A percentile compares a stretch with the other conserved stretches of the same genome.
phyloP scores from a whole-genome alignment of 1,284 basidiomycete genomes.

The Leccinum pallidistipes region DNA sequence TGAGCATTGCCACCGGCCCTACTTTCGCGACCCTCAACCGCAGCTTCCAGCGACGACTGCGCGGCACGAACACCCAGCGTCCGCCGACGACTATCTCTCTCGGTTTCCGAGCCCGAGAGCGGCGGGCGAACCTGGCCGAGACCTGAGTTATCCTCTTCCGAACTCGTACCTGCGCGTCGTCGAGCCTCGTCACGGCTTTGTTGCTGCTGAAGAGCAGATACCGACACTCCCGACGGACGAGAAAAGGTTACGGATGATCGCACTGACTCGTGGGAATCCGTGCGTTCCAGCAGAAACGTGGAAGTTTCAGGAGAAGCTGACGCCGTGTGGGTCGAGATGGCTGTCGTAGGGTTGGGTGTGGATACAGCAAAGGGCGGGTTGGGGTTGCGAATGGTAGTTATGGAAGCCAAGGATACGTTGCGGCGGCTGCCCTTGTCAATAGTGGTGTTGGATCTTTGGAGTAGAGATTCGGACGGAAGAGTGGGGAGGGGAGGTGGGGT shows the following conservation, averaged over 20 bases:
- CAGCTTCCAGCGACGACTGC: constrained; percentile 47
- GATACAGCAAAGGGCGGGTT: constrained; percentile 46
- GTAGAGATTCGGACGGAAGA: constrained; percentile 55
- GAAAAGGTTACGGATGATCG: constrained; percentile 58
- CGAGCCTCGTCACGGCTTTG: constrained; percentile 44
- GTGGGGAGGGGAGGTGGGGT: constrained; percentile 60
- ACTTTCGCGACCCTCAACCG: constrained; percentile 30
- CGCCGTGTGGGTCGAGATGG: constrained; percentile 64
- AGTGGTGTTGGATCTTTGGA: constrained; percentile 34
- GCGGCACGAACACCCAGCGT: constrained; percentile 41
- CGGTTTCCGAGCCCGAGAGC: constrained; percentile 55
- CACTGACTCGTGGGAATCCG: constrained; percentile 45
- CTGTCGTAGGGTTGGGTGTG: constrained; percentile 63
- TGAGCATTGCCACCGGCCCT: constrained; percentile 30
- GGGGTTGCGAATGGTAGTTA: constrained; percentile 52
- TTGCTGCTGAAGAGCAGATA: constrained; percentile 56
- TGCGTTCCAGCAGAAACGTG: constrained; percentile 44
- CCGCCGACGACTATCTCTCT: constrained; percentile 45
- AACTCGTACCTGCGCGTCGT: constrained; percentile 35
- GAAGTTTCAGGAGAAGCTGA: constrained; percentile 45
- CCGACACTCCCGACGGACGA: constrained; percentile 54
- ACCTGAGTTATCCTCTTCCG: constrained; percentile 28
- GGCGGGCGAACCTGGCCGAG: constrained; percentile 31
- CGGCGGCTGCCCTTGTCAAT: constrained; percentile 40
- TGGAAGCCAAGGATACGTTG: constrained; percentile 50